These are phyloP conservation scores for Volvariella volvacea DNA, from an alignment of 1,284 basidiomycete species.

Conservation along the genomic window DNA sequence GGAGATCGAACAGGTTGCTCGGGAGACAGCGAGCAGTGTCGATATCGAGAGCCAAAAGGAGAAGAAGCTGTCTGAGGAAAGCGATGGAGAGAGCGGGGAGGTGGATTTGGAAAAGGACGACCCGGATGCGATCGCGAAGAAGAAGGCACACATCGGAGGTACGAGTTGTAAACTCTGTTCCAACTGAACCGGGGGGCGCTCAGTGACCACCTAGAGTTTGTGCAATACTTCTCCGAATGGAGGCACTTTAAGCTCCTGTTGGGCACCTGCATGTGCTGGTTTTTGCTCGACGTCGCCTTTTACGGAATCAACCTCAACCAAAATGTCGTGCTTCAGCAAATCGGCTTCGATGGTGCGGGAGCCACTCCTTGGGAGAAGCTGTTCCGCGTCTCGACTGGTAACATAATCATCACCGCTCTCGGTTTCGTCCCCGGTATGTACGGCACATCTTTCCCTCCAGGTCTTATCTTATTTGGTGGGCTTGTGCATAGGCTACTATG, in stretches of 20 bases:
- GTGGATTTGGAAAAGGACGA: background rate
- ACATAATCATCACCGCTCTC: conserved; percentile 62
- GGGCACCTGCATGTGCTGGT: conserved; percentile 24
- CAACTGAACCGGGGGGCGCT: background rate
- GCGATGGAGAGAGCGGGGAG: conserved; percentile 6
- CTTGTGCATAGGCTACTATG: conserved; percentile 51
- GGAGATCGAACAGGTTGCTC: background rate
- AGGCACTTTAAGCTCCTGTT: conserved; percentile 31
- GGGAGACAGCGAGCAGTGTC: no score
- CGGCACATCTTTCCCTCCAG: conserved; percentile 2
- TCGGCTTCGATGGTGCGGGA: conserved; percentile 51
- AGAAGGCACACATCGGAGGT: conserved; percentile 33
- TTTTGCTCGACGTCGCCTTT: conserved; percentile 35
- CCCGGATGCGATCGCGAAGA: conserved; percentile 19
- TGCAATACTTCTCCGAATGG: conserved; percentile 36
- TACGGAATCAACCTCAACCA: conserved; percentile 79
- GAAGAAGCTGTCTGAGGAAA: background rate
- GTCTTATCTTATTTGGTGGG: conserved; percentile 9
- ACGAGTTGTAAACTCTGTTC: conserved; percentile 1
- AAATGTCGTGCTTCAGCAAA: conserved; percentile 64
- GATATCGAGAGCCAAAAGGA: conserved; percentile 1
- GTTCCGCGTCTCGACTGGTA: conserved; percentile 60
- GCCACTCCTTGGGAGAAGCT: conserved; percentile 58
- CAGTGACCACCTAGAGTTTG: conserved; percentile 21
- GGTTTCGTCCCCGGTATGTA: conserved; percentile 65